phyloP scores from a whole-genome alignment of 345 rosid genomes.

The Eucalyptus polybractea region DNA sequence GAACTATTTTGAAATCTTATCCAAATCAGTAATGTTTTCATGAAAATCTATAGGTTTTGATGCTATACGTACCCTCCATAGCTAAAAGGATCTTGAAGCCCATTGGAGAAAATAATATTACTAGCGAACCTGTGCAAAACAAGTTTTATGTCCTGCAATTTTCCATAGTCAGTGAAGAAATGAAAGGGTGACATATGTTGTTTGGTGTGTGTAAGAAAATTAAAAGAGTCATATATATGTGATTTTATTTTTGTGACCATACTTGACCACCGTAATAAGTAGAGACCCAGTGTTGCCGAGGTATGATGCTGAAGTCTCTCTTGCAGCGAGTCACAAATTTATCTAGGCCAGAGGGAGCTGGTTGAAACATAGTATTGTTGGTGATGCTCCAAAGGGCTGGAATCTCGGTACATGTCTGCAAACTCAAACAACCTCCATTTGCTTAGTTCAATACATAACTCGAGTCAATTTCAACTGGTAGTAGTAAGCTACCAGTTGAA shows the following conservation, averaged over 20 bases:
- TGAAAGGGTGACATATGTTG: neutral
- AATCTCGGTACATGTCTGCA: neutral
- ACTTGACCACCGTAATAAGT: slow-evolving; percentile 47
- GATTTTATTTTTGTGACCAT: neutral
- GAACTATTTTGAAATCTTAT: neutral
- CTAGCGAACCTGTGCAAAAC: neutral
- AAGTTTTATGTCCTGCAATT: neutral
- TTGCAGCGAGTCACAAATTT: neutral
- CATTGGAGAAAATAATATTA: neutral
- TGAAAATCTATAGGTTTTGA: neutral
- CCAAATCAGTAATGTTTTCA: neutral
- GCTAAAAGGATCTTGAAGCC: neutral
- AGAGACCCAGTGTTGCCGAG: slow-evolving; percentile 38
- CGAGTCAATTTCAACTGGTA: neutral
- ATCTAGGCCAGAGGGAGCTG: neutral
- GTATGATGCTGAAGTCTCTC: neutral
- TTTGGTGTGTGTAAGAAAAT: neutral
- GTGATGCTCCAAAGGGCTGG: neutral
- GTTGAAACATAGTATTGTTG: neutral
- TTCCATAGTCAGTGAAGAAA: neutral
- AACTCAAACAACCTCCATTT: neutral
- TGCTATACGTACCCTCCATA: neutral
- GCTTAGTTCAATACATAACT: neutral
- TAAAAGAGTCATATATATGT: neutral
- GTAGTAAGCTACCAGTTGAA: neutral